A percentile compares a stretch with the other conserved stretches of the same genome.
These are phyloP conservation scores for Rhododendron molle DNA, from an alignment of 148 eudicot species.

Conservation along the genomic window DNA sequence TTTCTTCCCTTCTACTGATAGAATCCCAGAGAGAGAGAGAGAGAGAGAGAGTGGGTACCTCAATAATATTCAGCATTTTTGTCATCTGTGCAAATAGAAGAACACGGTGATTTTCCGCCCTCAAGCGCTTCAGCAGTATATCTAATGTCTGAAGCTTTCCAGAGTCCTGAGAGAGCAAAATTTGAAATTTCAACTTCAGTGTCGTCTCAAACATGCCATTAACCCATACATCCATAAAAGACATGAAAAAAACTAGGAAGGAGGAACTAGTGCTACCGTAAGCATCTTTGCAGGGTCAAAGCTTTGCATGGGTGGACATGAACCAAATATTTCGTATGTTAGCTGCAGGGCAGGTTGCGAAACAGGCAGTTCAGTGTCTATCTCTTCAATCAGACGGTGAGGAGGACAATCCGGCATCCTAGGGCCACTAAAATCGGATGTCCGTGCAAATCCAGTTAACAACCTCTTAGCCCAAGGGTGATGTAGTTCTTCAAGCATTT, in stretches of 20 bases:
- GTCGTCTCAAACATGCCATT: constrained; percentile 1
- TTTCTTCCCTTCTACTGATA: neutral
- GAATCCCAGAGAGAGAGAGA: neutral
- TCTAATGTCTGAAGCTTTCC: constrained; percentile 98
- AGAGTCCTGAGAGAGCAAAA: constrained; percentile 57
- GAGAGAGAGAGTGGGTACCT: constrained; percentile 46
- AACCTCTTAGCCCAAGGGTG: constrained; percentile 91
- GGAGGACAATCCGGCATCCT: constrained; percentile 61
- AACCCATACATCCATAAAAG: neutral
- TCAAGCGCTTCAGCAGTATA: constrained; percentile 86
- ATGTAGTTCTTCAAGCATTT: constrained; percentile 72
- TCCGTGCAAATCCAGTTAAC: constrained; percentile 88
- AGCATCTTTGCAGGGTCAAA: constrained; percentile 97
- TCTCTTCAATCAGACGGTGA: constrained; percentile 83
- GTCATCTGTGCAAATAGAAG: constrained; percentile 99
- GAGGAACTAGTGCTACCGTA: constrained; percentile 46
- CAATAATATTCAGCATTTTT: constrained; percentile 94
- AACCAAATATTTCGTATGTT: constrained; percentile 80
- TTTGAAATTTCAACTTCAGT: constrained; percentile 17
- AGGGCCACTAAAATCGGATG: constrained; percentile 87
- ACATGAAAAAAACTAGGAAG: constrained; percentile 1
- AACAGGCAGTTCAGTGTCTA: constrained; percentile 77
- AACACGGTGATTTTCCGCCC: constrained; percentile 92
- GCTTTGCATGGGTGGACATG: constrained; percentile 92
- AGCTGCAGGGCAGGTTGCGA: constrained; percentile 78